Base-by-base conservation (phyloP, 108 stramenopile genomes). In the Thalassiosira profunda region DNA sequence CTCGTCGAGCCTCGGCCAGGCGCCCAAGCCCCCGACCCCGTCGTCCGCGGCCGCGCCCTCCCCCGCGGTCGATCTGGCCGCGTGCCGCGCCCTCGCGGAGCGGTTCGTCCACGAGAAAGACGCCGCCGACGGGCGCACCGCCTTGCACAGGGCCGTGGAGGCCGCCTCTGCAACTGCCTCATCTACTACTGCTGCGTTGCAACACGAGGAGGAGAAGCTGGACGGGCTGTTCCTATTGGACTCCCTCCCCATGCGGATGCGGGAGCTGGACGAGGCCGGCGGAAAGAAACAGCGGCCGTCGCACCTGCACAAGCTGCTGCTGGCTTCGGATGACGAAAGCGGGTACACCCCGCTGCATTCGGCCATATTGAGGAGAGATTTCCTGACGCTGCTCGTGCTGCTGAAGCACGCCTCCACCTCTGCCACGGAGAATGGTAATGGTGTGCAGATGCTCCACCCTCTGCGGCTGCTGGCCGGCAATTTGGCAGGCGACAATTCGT, bases 41-140 rank as follows among this genome's bases (percentile, higher is more conserved):
- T 4, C 18, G 20, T 59, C 35, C 5, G 31, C 28, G 26, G 28
- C 4, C 30, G 12, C 20, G 15, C 56, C 24, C 35, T 2, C 56
- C 20, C 12, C 56, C 24, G 10, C 57, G 20, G 11, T 38, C 4
- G 15, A 34, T 2, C 6, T 9, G 46, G 26, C 46, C 24, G 8
- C 46, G 46, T 23, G 24, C 30, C 25, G 35, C 63, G 61, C 26
- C 33, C 60, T 4, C 47, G 52, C 17, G 35, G n/a, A n/a, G n/a
- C n/a, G n/a, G n/a, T n/a, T n/a, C n/a, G n/a, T n/a, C n/a, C n/a
- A n/a, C n/a, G n/a, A n/a, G n/a, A n/a, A n/a, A n/a, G n/a, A n/a
- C n/a, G n/a, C n/a, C n/a, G n/a, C n/a, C n/a, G n/a, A n/a, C n/a
- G n/a, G n/a, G n/a, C n/a, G n/a, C n/a, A n/a, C n/a, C n/a, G n/a